Evolutionary conservation across 2,329 filamentous ascomycete genomes (phyloP).

Genomic region (Fusarium falciforme): DNA sequence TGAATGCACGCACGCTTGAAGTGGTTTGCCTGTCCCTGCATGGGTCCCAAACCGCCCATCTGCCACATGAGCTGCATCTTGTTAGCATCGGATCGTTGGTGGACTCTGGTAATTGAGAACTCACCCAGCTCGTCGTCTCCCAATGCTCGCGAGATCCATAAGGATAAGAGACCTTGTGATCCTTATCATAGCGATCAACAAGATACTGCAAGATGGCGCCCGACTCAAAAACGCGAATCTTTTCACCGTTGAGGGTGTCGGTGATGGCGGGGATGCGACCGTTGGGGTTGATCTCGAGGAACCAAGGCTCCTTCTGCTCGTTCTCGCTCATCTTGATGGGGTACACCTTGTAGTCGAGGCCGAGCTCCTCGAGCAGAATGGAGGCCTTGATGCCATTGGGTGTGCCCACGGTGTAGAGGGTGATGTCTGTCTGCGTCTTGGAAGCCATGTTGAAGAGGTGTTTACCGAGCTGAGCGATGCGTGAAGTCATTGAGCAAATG

Average conservation of each 20-base stretch:
- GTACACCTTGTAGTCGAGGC: conserved; percentile 80
- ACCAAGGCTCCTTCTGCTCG: conserved; percentile 87
- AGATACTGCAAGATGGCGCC: conserved; percentile 89
- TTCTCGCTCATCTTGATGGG: conserved; percentile 79
- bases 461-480: conserved; percentile 40
- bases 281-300: conserved; percentile 91
- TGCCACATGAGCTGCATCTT: conserved; percentile 71
- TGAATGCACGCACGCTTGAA: conserved; percentile 68
- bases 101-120: conserved; percentile 22
- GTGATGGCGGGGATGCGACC: conserved; percentile 90
- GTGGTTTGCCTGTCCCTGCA: conserved; percentile 86
- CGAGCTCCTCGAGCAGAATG: conserved; percentile 87
- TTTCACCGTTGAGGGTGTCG: conserved; percentile 81
- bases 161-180: conserved; percentile 86
- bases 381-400: conserved; percentile 93
- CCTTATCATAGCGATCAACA: conserved; percentile 81
- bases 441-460: conserved; percentile 46
- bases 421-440: conserved; percentile 69
- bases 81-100: conserved; percentile 1
- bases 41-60: conserved; percentile 83
- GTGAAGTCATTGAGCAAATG: conserved; percentile 36
- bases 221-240: conserved; percentile 83
- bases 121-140: conserved; percentile 82
- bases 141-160: conserved; percentile 78
- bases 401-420: conserved; percentile 84